These are phyloP conservation scores for Tylopilus balloui DNA, from an alignment of 768 basidiomycete species.

Conservation along the genomic window DNA sequence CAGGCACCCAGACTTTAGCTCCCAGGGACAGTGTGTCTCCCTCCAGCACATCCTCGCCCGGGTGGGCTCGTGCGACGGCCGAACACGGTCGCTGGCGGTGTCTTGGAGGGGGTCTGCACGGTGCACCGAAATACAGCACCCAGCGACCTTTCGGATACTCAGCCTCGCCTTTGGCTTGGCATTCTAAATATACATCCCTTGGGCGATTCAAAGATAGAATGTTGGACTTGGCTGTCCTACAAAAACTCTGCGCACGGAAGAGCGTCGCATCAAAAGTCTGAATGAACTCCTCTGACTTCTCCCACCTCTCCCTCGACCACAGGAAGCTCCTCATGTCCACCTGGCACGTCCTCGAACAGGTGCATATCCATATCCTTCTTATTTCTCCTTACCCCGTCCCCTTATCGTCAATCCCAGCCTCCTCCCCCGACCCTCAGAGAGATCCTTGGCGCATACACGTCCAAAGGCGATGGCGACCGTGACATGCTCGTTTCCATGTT, in stretches of 20 bases:
- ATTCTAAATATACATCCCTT: slow-evolving; percentile 38
- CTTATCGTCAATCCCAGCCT: slow-evolving; percentile 38
- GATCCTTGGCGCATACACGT: slow-evolving; percentile 79
- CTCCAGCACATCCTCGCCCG: background rate
- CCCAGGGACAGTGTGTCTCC: slow-evolving; percentile 6
- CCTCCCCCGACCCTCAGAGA: slow-evolving; percentile 81
- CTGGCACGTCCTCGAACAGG: slow-evolving; percentile 46
- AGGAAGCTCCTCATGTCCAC: slow-evolving; percentile 40
- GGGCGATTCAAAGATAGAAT: slow-evolving; percentile 43
- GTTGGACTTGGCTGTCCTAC: slow-evolving; percentile 43
- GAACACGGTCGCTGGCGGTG: background rate
- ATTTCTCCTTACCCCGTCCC: background rate
- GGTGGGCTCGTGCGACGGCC: background rate
- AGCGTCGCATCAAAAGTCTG: slow-evolving; percentile 11
- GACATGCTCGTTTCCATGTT: slow-evolving; percentile 89
- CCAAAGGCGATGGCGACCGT: slow-evolving; percentile 87
- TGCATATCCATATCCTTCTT: slow-evolving; percentile 14
- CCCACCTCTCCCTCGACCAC: slow-evolving; percentile 22
- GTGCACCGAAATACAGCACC: slow-evolving; percentile 19
- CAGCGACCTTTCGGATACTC: slow-evolving; percentile 26
- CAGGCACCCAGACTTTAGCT: slow-evolving; percentile 27
- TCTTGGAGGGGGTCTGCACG: background rate
- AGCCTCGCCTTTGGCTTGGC: slow-evolving; percentile 41
- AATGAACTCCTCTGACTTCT: slow-evolving; percentile 27
- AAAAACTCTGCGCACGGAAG: slow-evolving; percentile 31